phyloP scores from a whole-genome alignment of 768 basidiomycete genomes.

The Termitomyces sp. region DNA sequence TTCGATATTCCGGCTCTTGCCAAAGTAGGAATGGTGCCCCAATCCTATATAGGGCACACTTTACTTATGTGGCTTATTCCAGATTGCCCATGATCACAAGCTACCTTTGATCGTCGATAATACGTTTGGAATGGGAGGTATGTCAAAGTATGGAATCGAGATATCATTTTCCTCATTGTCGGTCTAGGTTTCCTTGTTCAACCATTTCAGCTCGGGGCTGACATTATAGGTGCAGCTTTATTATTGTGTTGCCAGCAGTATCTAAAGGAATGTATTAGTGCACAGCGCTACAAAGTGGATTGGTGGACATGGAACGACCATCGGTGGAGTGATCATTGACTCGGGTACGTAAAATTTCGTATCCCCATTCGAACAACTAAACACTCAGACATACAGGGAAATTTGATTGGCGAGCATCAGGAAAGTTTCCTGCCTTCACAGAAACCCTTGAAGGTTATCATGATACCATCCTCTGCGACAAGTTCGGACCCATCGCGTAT shows the following conservation, averaged over 20 bases:
- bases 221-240: conserved; percentile 64
- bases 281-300: too few relatives aligned
- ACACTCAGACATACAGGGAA: conserved; percentile 41
- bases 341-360: too few relatives aligned
- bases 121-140: conserved; percentile 56
- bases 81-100: conserved; percentile 64
- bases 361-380: too few relatives aligned
- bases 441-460: conserved; percentile 74
- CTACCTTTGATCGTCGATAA: conserved; percentile 81
- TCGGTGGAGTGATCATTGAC: too few relatives aligned
- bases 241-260: too few relatives aligned
- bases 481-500: conserved; percentile 60
- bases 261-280: too few relatives aligned
- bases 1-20: conserved; percentile 46
- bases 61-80: too few relatives aligned
- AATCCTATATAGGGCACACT: too few relatives aligned
- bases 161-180: too few relatives aligned
- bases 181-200: conserved; percentile 24
- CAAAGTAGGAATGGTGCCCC: not conserved
- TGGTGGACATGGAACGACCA: too few relatives aligned
- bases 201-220: conserved; percentile 67
- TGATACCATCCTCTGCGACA: conserved; percentile 59
- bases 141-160: conserved; percentile 29
- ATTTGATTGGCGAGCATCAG: conserved; percentile 66
- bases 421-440: conserved; percentile 71